Base-by-base conservation (phyloP, 257 asterid species). In the Mitragyna speciosa region DNA sequence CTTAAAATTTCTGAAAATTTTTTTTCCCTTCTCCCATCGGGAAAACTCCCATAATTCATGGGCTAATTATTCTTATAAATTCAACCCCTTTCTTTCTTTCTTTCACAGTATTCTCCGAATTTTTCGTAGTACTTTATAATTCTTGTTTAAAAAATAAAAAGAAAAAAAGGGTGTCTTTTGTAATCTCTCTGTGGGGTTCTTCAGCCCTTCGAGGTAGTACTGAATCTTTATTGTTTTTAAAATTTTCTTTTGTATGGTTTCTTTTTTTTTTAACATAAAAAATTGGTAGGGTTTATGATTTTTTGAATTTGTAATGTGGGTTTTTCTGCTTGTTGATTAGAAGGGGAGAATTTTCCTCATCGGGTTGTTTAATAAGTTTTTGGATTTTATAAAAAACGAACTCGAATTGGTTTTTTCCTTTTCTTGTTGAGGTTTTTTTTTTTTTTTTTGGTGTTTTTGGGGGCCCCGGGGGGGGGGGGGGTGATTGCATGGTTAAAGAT, bases 241-340 rank as follows among this genome's bases (percentile, higher is more conserved):
- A 22, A 12, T 11, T 45, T 20, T 2, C 41, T 33, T 68, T n/a
- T n/a, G n/a, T n/a, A n/a, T n/a, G n/a, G n/a, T n/a, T n/a, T n/a
- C n/a, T n/a, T n/a, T n/a, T n/a, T n/a, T n/a, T n/a, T n/a, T n/a
- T n/a, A n/a, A n/a, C n/a, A n/a, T n/a, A n/a, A n/a, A n/a, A 28
- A 64, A 64, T 3, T 26, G 82, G 47, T 71, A 26, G 73, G 70
- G 76, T 54, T 73, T n/a, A 51, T 61, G 59, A 28, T 26, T 72
- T 7, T 43, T 79, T 10, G n/a, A 63, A 8, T 30, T 80, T 36
- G 41, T 79, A 24, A 41, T 19, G 31, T 33, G 81, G 33, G 26
- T 65, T 65, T 24, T 68, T 5, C 39, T 51, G 48, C 73, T 58
- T 52, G 31, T 39, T n/a, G 72, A 43, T 43, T 41, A 19, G 36